Conservation (phyloP, 2,329 filamentous ascomycete species). For the Lithohypha guttulata region DNA sequence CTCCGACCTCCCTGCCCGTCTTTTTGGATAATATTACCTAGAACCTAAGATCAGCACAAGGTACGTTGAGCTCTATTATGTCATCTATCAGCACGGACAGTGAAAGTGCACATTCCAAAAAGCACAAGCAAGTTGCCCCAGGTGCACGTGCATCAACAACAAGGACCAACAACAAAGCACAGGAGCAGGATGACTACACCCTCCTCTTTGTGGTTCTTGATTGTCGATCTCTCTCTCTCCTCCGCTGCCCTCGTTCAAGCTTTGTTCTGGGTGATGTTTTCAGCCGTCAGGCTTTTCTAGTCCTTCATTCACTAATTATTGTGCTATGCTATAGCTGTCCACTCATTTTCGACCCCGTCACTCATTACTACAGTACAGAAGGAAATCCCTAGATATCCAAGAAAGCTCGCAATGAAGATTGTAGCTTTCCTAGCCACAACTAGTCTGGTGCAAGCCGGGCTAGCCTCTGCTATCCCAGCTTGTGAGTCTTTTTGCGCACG, state of each 20-base stretch:
- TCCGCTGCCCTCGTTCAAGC: neutral
- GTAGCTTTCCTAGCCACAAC: neutral
- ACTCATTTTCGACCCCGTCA: neutral
- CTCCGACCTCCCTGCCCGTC: too few species aligned
- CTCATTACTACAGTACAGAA: neutral
- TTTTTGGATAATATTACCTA: too few species aligned
- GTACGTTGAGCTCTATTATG: too few species aligned
- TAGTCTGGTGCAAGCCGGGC: constrained; percentile 1
- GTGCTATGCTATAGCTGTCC: constrained; percentile 5
- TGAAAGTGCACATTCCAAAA: too few species aligned
- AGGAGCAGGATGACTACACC: neutral
- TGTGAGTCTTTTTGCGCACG: too few species aligned
- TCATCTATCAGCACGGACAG: too few species aligned
- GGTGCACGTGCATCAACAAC: too few species aligned
- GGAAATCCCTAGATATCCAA: neutral
- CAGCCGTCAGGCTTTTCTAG: constrained; percentile 1
- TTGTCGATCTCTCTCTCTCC: neutral
- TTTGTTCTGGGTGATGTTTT: constrained; percentile 6
- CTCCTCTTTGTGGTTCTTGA: constrained; percentile 1
- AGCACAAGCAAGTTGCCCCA: too few species aligned
- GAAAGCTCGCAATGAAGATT: neutral
- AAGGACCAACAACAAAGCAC: constrained; percentile 6
- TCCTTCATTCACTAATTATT: constrained; percentile 2
- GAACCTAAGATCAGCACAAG: too few species aligned
- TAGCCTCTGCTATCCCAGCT: neutral